Conservation (phyloP, 495 filamentous ascomycete species). For the Aspergillus panamensis region DNA sequence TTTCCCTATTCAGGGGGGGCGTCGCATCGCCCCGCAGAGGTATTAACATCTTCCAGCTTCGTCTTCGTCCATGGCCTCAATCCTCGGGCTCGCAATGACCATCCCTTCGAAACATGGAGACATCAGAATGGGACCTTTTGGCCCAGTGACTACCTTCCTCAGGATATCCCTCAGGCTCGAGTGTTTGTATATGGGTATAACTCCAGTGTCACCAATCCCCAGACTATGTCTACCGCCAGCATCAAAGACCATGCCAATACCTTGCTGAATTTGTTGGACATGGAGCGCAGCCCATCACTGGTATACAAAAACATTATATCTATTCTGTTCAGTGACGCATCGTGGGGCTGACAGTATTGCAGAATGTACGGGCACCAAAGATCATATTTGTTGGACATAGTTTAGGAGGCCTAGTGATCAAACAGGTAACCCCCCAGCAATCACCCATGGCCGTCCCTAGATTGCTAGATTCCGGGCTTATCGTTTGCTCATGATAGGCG, state of each 20-base stretch:
- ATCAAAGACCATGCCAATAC: slow-evolving; percentile 42
- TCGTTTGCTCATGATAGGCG: slow-evolving; percentile 23
- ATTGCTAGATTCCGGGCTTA: neutral
- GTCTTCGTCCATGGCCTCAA: slow-evolving; percentile 42
- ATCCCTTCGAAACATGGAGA: slow-evolving; percentile 42
- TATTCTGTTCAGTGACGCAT: neutral
- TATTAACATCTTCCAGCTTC: slow-evolving; percentile 22
- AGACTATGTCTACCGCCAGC: slow-evolving; percentile 38
- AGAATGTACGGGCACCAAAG: slow-evolving; percentile 26
- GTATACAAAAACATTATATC: neutral
- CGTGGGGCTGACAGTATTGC: neutral
- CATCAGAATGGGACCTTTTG: slow-evolving; percentile 39
- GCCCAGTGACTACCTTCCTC: slow-evolving; percentile 38
- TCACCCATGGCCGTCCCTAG: too few species aligned
- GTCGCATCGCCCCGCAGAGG: neutral
- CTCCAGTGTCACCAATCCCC: slow-evolving; percentile 36
- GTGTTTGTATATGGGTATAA: slow-evolving; percentile 46
- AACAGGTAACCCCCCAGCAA: slow-evolving; percentile 31
- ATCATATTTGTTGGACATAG: slow-evolving; percentile 49
- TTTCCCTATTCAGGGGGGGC: neutral
- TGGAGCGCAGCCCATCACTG: slow-evolving; percentile 31
- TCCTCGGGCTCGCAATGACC: slow-evolving; percentile 35
- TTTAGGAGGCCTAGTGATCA: slow-evolving; percentile 44
- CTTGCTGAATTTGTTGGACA: slow-evolving; percentile 33
- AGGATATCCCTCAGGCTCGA: slow-evolving; percentile 39